phyloP scores from a whole-genome alignment of 441 rosid genomes.

The Aquilaria agallochum region DNA sequence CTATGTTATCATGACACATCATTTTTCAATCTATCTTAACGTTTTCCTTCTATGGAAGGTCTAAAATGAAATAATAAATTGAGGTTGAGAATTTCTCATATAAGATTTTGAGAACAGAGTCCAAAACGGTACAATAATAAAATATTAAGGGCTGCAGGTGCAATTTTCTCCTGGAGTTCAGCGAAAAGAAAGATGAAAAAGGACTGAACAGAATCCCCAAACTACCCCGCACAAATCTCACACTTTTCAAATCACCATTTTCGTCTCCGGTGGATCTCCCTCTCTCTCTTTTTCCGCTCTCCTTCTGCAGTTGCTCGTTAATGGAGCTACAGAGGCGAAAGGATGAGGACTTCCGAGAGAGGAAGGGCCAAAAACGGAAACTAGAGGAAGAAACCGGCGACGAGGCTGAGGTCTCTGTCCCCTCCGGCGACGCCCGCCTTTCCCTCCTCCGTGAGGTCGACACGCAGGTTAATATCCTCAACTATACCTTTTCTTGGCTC shows the following conservation, averaged over 20 bases:
- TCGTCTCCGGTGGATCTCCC: conserved; percentile 18
- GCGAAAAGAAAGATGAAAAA: conserved; percentile 3
- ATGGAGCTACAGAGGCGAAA: conserved; percentile 61
- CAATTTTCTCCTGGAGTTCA: background rate
- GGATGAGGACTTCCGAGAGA: conserved; percentile 65
- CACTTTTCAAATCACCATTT: conserved; percentile 30
- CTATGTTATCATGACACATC: no score
- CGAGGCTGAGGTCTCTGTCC: conserved; percentile 51
- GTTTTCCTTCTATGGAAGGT: no score
- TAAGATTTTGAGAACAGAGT: no score
- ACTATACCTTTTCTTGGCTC: conserved; percentile 69
- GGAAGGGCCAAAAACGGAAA: conserved; percentile 93
- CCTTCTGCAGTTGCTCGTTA: conserved; percentile 18
- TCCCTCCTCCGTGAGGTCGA: conserved; percentile 57
- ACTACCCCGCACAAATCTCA: conserved; percentile 39
- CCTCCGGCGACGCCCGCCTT: conserved; percentile 51
- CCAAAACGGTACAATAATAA: no score
- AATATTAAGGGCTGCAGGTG: no score
- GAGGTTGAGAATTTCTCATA: no score
- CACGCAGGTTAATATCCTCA: conserved; percentile 71
- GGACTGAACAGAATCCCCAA: conserved; percentile 15
- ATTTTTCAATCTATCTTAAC: no score
- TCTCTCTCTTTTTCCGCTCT: conserved; percentile 9
- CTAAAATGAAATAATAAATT: no score
- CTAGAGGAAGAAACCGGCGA: conserved; percentile 70